Evolutionary conservation across 2,329 filamentous ascomycete genomes (phyloP), one percentile per base, ranked within the genome.

Genomic region (Aaosphaeria arxii): DNA sequence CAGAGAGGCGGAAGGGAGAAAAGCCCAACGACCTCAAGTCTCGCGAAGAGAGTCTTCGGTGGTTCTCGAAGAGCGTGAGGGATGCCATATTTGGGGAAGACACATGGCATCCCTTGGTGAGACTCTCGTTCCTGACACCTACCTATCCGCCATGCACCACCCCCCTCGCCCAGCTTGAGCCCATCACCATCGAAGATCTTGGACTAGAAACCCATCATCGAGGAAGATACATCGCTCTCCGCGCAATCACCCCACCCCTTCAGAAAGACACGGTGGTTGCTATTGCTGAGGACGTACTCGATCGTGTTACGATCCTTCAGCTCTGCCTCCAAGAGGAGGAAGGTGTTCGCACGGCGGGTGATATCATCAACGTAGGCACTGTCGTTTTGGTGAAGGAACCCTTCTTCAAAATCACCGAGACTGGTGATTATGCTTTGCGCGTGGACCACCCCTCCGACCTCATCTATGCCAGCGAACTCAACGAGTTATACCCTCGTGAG

Each of bases 361-460:
- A 73, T 4, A 55, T 70, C 1, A 42, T 79, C 4, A 38, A 48
- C 0, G 28, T 57, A 6, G 64, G 64, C 1, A 59, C 56, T 7
- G 57, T 79, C 1, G 58, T 72, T 7, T 55, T 82, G 30, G 44
- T 83, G 30, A 84, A 82, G 49, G 80, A 83, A 46, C 79, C 80
- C 0, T 83, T 74, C 53, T 73, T 82, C 50, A 80, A 76, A 47
- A 42, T 61, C 0, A 67, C 68, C 5, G 61, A 62, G 0, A 61
- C 76, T 17, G 73, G 73, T 1, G 46, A 64, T 2, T 76, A 76
- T 55, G 71, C 64, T 0, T 32, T 83, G 24, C 70, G 78, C 2
- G 76, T 82, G 7, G 80, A 83, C 46, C 80, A 83, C 56, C 59
- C 76, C 13, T 74, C 72, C 24, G 79, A 83, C 48, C 54, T 83